phyloP scores from a whole-genome alignment of 192 early-diverging fungal genomes.

The Coemansia sp. region DNA sequence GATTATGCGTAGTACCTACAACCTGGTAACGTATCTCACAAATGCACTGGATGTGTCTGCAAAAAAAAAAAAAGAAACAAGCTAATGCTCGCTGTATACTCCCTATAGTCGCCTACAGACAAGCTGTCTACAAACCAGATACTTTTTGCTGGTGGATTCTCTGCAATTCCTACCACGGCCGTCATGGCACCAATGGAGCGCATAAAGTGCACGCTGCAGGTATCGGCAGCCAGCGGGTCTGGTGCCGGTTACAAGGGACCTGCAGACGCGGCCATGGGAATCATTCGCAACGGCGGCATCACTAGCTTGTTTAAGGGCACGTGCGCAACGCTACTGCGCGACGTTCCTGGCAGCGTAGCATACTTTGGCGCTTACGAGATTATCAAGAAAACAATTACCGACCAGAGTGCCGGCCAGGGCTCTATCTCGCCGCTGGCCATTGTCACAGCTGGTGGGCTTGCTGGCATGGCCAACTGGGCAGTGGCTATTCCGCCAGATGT shows the following conservation, averaged over 20 bases:
- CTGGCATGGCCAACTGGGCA: conserved; percentile 96
- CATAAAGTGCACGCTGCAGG: conserved; percentile 94
- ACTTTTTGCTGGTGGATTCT: conserved; percentile 89
- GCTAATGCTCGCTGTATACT: background rate
- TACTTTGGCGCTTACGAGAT: conserved; percentile 96
- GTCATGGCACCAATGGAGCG: conserved; percentile 95
- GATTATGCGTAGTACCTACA: conserved; percentile 44
- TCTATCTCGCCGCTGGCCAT: conserved; percentile 78
- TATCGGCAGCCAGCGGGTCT: conserved; percentile 30
- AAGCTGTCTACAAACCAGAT: conserved; percentile 69
- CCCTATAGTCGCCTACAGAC: conserved; percentile 37
- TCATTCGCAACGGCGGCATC: conserved; percentile 87
- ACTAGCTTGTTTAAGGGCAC: conserved; percentile 88
- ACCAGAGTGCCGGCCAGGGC: conserved; percentile 63
- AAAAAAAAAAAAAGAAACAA: conserved; percentile 7
- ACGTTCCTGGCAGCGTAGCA: conserved; percentile 90
- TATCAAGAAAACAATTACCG: conserved; percentile 69
- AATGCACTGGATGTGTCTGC: background rate
- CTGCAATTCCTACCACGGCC: conserved; percentile 91
- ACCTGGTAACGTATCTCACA: conserved; percentile 30
- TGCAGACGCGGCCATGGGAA: conserved; percentile 76
- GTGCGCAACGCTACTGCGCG: conserved; percentile 88
- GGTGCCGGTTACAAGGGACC: conserved; percentile 83
- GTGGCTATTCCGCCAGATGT: conserved; percentile 78
- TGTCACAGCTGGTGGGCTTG: conserved; percentile 94